Evolutionary conservation across 768 basidiomycete genomes (phyloP).

Genomic region (Termitomyces sp.): DNA sequence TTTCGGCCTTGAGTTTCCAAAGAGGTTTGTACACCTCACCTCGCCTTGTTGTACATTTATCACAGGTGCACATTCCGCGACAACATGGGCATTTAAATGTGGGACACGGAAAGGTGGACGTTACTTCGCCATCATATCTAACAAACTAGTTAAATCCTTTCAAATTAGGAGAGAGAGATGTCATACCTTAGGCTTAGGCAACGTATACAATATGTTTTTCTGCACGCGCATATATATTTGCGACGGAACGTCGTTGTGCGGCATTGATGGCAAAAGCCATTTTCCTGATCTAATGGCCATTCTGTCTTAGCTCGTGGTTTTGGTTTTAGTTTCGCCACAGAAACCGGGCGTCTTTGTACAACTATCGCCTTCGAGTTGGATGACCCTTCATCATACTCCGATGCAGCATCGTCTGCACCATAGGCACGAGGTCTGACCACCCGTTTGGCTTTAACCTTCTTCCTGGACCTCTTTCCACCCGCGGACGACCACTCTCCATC

Average conservation of each 20-base stretch:
- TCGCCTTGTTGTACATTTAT: slow-evolving; percentile 39
- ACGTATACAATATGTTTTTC: slow-evolving; percentile 21
- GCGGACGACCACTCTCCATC: slow-evolving; percentile 4
- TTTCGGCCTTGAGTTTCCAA: not conserved
- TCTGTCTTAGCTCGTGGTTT: not conserved
- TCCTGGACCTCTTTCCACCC: not conserved
- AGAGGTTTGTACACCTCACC: slow-evolving; percentile 43
- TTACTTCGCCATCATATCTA: slow-evolving; percentile 18
- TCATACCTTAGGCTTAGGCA: slow-evolving; percentile 20
- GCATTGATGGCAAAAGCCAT: slow-evolving; percentile 26
- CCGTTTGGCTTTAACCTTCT: not conserved
- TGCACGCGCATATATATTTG: slow-evolving; percentile 15
- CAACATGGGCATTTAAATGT: slow-evolving; percentile 47
- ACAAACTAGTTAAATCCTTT: not conserved
- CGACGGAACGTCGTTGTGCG: slow-evolving; percentile 1
- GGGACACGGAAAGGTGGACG: slow-evolving; percentile 17
- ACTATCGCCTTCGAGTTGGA: not conserved
- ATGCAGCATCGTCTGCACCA: not conserved
- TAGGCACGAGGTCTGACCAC: not conserved
- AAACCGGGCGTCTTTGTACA: not conserved
- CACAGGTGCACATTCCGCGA: slow-evolving; percentile 47
- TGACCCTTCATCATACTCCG: not conserved
- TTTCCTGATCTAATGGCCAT: slow-evolving; percentile 10
- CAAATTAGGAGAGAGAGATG: not conserved
- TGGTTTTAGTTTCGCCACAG: not conserved